phyloP scores from a whole-genome alignment of 2,329 filamentous ascomycete species.

The Didymella keratinophila region DNA sequence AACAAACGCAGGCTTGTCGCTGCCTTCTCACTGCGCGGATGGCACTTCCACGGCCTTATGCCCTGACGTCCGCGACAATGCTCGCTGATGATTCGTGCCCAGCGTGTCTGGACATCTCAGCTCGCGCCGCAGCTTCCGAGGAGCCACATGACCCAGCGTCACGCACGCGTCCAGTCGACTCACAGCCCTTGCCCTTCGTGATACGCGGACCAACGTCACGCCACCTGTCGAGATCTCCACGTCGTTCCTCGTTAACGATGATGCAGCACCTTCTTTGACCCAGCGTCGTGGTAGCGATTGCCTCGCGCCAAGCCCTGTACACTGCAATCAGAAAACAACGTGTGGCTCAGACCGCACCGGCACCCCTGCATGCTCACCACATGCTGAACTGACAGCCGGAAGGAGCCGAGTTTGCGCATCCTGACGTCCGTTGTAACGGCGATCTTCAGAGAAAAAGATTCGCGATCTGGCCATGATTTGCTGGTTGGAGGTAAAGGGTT shows the following conservation, averaged over 20 bases:
- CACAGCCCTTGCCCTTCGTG: neutral
- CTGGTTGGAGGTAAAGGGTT: neutral
- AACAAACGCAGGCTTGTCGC: neutral
- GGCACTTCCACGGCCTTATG: neutral
- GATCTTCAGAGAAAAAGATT: neutral
- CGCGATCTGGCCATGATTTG: neutral
- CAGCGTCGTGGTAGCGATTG: conserved; percentile 8
- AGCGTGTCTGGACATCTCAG: neutral
- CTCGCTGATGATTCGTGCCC: neutral
- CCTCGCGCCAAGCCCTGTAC: conserved; percentile 5
- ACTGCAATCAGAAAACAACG: neutral
- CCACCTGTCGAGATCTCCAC: neutral
- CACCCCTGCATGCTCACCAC: conserved; percentile 1
- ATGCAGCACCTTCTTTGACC: conserved; percentile 2
- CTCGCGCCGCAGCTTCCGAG: neutral
- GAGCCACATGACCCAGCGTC: neutral
- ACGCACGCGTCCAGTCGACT: neutral
- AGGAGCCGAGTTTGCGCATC: conserved; percentile 2
- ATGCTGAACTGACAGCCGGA: conserved; percentile 8
- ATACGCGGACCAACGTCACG: neutral
- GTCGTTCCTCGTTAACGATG: neutral
- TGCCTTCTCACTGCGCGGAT: neutral
- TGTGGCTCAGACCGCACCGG: neutral
- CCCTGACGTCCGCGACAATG: neutral
- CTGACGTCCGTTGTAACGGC: neutral